Base-by-base conservation (phyloP, 2,329 filamentous ascomycete species). In the Aspergillus neoniger region DNA sequence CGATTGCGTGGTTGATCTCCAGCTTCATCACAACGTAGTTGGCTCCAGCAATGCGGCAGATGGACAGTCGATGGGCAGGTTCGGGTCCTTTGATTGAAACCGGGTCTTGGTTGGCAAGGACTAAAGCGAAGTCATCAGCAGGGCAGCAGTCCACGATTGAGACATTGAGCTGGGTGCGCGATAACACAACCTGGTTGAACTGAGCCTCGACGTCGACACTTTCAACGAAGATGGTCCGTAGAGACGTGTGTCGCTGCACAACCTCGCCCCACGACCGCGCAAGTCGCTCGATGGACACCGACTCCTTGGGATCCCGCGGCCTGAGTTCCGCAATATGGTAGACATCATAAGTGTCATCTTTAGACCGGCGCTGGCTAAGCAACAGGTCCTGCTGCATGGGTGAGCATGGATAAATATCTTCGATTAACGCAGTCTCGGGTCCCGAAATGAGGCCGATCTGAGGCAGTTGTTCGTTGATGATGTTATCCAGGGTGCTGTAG, bases 341-440 rank as follows among this genome's bases (percentile, higher is more conserved):
- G 5, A 19, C 44, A 9, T 48, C 44, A 28, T 48, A 48, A 1
- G 10, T 48, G 44, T 21, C 49, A 36, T 28, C 44, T 2, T 15
- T 7, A 55, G 55, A 2, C 62, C 55, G 17, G 57, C 52, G 4
- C 15, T 65, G 63, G 47, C 63, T 65, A 30, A 65, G 44, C 36
- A 65, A 39, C 25, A 65, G 61, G 30, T 61, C 63, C 25, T 63
- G 58, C 21, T 65, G 63, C 25, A 65, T 58, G 19, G 63, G 61
- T n/a, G 63, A 61, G 50, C 63, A 65, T 12, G 59, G 52, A 44
- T 63, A 63, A 7, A 62, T 56, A 32, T 62, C 56, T 32, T 64
- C 62, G 14, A 61, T 30, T 6, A 19, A 25, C 3, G 30, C 25
- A 9, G 38, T 17, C 38, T 41, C 2, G 23, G 23, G 7, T 14